Percentiles rank a stretch among this genome's conserved stretches.
Conservation (phyloP, 2,329 filamentous ascomycete genomes). For the Diaporthe sp. region DNA sequence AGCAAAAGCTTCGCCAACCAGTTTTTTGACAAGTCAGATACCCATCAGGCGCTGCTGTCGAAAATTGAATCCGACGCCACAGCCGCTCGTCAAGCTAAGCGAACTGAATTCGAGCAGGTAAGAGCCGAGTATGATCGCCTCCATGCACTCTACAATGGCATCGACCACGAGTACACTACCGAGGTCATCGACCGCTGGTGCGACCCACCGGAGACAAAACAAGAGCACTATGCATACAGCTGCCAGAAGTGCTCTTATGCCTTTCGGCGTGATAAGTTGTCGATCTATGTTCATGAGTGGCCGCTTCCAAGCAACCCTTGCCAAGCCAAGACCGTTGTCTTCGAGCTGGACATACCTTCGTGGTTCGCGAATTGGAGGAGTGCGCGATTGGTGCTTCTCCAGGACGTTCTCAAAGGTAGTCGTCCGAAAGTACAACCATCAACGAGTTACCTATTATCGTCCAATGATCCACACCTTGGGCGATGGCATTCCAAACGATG, state of each 20-base stretch:
- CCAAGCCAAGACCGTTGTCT: slow-evolving; percentile 57
- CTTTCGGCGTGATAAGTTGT: slow-evolving; percentile 47
- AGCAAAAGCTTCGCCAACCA: slow-evolving; percentile 54
- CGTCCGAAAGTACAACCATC: slow-evolving; percentile 24
- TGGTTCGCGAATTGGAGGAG: slow-evolving; percentile 61
- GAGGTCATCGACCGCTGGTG: neutral
- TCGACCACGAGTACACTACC: slow-evolving; percentile 29
- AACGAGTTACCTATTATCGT: neutral
- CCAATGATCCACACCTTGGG: neutral
- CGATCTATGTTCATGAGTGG: slow-evolving; percentile 65
- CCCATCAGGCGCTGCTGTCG: slow-evolving; percentile 48
- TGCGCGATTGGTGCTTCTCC: slow-evolving; percentile 52
- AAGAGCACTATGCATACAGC: neutral
- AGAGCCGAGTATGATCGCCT: slow-evolving; percentile 44
- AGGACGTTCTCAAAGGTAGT: slow-evolving; percentile 42
- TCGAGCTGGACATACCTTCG: slow-evolving; percentile 59
- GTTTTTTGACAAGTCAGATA: slow-evolving; percentile 56
- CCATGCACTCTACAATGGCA: slow-evolving; percentile 31
- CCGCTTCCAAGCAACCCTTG: slow-evolving; percentile 53
- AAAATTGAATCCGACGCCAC: slow-evolving; percentile 53
- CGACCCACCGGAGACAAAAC: neutral
- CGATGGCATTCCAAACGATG: neutral
- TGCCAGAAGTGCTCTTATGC: slow-evolving; percentile 51
- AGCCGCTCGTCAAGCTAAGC: slow-evolving; percentile 43
- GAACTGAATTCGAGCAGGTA: slow-evolving; percentile 44